phyloP scores from a whole-genome alignment of 2,329 filamentous ascomycete species.

The Penicillium palitans region DNA sequence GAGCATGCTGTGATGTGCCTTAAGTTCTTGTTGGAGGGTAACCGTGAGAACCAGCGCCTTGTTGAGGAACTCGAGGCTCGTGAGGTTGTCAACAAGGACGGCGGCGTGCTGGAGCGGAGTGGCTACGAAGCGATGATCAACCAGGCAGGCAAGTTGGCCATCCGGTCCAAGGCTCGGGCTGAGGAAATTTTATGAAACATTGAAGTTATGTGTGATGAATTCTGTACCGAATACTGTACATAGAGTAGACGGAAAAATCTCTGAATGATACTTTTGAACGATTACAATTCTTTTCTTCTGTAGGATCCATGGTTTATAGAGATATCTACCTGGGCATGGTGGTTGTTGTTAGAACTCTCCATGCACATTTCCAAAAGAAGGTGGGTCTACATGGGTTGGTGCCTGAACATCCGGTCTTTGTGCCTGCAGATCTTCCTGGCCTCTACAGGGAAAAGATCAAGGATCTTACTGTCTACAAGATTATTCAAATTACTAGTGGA shows the following conservation, averaged over 20 bases:
- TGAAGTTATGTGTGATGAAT: slow-evolving; percentile 8
- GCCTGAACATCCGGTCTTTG: neutral
- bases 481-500: neutral
- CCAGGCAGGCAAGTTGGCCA: slow-evolving; percentile 45
- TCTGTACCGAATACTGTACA: neutral
- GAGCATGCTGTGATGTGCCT: slow-evolving; percentile 86
- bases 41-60: slow-evolving; percentile 55
- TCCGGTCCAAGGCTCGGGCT: slow-evolving; percentile 37
- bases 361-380: neutral
- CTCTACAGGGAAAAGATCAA: neutral
- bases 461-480: neutral
- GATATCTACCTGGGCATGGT: neutral
- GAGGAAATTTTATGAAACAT: slow-evolving; percentile 9
- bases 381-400: neutral
- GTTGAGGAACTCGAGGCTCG: slow-evolving; percentile 51
- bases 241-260: neutral
- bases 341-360: neutral
- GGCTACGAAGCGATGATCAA: slow-evolving; percentile 47
- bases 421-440: neutral
- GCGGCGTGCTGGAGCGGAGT: slow-evolving; percentile 42
- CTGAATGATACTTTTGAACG: neutral
- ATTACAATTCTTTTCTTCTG: too few relatives aligned
- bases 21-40: slow-evolving; percentile 65
- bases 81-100: slow-evolving; percentile 44
- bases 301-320: neutral